A percentile compares a stretch with the other conserved stretches of the same genome.
phyloP scores from a whole-genome alignment of 225 moss, liverwort and hornwort species.

The Polytrichum commune region DNA sequence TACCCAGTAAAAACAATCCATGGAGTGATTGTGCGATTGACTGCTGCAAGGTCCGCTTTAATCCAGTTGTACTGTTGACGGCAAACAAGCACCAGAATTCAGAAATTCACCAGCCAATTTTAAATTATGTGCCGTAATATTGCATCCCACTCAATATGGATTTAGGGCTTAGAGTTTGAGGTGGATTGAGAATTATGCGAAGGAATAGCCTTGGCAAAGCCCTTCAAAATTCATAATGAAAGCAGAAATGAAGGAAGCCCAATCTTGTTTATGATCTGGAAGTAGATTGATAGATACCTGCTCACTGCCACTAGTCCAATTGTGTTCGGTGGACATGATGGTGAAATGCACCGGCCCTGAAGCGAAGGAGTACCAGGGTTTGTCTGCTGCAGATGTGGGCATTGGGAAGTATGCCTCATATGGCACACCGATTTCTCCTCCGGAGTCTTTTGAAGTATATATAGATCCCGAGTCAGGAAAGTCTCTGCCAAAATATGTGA shows the following conservation, averaged over 20 bases:
- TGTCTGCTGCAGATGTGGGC: constrained; percentile 45
- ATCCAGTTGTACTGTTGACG: constrained; percentile 51
- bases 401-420: constrained; percentile 62
- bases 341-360: constrained; percentile 68
- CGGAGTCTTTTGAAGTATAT: constrained; percentile 38
- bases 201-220: too few relatives aligned
- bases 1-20: constrained; percentile 67
- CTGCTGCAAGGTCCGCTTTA: constrained; percentile 43
- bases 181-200: too few relatives aligned
- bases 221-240: too few relatives aligned
- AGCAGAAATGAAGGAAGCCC: too few relatives aligned
- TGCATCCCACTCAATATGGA: too few relatives aligned
- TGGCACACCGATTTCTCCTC: constrained; percentile 61
- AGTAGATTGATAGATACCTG: constrained; percentile 29
- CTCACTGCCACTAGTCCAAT: constrained; percentile 51
- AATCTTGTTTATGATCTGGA: too few relatives aligned
- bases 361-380: constrained; percentile 62
- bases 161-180: too few relatives aligned
- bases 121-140: not conserved
- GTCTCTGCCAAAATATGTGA: constrained; percentile 28
- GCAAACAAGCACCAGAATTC: not conserved
- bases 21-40: constrained; percentile 47
- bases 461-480: constrained; percentile 43
- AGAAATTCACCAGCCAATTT: not conserved
- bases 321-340: constrained; percentile 64